These are phyloP conservation scores for Chlorophyllum brunneum DNA, from an alignment of 768 basidiomycete genomes.

Conservation along the genomic window DNA sequence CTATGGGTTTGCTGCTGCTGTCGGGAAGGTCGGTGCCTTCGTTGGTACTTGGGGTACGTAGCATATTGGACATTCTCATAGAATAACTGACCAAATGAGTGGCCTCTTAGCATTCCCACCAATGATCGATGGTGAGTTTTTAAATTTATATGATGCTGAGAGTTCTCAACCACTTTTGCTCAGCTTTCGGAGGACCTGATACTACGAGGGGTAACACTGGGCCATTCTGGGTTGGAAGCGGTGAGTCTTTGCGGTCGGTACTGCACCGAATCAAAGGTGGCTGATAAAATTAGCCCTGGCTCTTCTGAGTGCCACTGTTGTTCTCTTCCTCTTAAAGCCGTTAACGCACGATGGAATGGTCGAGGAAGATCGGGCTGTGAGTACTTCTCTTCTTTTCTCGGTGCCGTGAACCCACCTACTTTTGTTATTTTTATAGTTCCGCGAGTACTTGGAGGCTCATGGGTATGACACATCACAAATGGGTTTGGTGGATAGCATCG, in stretches of 20 bases:
- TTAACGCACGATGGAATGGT: constrained; percentile 77
- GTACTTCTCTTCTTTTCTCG: constrained; percentile 17
- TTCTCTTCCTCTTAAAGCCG: constrained; percentile 69
- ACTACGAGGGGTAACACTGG: constrained; percentile 68
- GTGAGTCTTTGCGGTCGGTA: constrained; percentile 24
- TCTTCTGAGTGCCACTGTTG: constrained; percentile 69
- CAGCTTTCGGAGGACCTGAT: constrained; percentile 58
- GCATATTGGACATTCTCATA: background rate
- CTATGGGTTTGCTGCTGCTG: constrained; percentile 82
- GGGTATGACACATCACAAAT: constrained; percentile 19
- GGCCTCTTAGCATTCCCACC: constrained; percentile 53
- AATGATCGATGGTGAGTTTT: constrained; percentile 52
- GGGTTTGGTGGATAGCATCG: constrained; percentile 12
- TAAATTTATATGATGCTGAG: background rate
- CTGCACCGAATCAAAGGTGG: background rate
- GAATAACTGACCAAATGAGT: background rate
- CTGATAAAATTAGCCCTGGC: constrained; percentile 52
- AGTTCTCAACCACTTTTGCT: constrained; percentile 11
- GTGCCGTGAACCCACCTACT: background rate
- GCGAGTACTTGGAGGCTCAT: constrained; percentile 16
- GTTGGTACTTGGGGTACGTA: constrained; percentile 73
- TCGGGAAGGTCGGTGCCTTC: constrained; percentile 85
- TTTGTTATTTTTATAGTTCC: constrained; percentile 15
- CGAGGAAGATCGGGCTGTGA: constrained; percentile 63
- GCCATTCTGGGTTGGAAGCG: constrained; percentile 86